phyloP scores from a whole-genome alignment of 1,284 basidiomycete genomes.

The Puccinia hordei region DNA sequence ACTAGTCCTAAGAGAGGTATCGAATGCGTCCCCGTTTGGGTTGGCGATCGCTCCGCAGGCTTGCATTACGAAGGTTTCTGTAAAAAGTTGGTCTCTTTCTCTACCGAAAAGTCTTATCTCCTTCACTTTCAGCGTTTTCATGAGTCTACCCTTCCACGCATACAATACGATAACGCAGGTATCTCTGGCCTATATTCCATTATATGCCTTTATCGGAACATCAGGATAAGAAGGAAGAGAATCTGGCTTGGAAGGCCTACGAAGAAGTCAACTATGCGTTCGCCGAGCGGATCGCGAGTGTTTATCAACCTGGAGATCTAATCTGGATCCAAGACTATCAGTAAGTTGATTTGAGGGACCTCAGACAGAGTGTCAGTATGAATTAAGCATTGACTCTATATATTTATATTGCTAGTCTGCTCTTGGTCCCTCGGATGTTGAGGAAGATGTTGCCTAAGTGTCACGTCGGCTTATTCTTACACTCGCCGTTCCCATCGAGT shows the following conservation, averaged over 20 bases:
- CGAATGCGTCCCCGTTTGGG: constrained; percentile 84
- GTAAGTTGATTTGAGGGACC: no score
- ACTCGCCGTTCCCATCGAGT: constrained; percentile 94
- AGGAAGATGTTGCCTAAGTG: constrained; percentile 75
- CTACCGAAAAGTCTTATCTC: not conserved
- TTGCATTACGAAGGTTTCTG: constrained; percentile 92
- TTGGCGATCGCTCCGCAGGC: constrained; percentile 84
- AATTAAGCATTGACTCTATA: no score
- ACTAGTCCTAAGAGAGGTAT: constrained; percentile 60
- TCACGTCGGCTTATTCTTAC: constrained; percentile 84
- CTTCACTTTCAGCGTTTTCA: not conserved
- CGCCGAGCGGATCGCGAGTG: constrained; percentile 71
- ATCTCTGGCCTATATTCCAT: constrained; percentile 97
- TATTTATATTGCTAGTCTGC: constrained; percentile 61
- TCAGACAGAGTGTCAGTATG: no score
- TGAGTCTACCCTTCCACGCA: constrained; percentile 31
- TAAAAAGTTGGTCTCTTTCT: constrained; percentile 76
- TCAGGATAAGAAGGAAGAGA: constrained; percentile 71
- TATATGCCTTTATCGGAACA: constrained; percentile 70
- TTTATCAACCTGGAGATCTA: constrained; percentile 85
- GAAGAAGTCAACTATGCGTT: constrained; percentile 82
- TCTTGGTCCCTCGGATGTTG: constrained; percentile 83
- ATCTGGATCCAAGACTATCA: constrained; percentile 69
- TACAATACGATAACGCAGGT: no score
- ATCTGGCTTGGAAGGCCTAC: constrained; percentile 78